Percentiles rank a stretch among this genome's conserved stretches.
These are phyloP conservation scores for Botrytis tulipae DNA, from an alignment of 2,329 filamentous ascomycete genomes.

Conservation along the genomic window DNA sequence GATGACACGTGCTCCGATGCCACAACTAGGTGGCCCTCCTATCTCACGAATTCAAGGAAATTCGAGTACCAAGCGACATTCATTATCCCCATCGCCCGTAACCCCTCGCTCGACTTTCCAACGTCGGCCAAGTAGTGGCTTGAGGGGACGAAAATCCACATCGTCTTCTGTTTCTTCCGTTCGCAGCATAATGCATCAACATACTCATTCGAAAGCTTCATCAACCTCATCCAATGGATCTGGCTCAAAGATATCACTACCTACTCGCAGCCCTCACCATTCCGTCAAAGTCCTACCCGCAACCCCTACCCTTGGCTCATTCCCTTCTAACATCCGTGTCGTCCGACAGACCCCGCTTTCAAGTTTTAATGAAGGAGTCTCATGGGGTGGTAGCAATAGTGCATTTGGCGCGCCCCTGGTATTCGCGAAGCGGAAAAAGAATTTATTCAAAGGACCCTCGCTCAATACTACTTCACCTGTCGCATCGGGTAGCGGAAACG, in stretches of 20 bases:
- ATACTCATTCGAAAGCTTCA: constrained; percentile 89
- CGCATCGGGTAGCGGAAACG: constrained; percentile 34
- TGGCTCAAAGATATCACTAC: constrained; percentile 65
- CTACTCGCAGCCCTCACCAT: constrained; percentile 73
- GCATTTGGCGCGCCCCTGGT: constrained; percentile 56
- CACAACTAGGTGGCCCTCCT: constrained; percentile 36
- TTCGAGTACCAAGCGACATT: constrained; percentile 66
- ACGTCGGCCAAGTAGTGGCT: constrained; percentile 75
- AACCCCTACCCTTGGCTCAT: constrained; percentile 71
- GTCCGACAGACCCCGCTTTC: constrained; percentile 60
- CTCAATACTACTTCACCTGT: constrained; percentile 45
- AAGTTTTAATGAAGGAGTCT: constrained; percentile 57
- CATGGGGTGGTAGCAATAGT: constrained; percentile 52
- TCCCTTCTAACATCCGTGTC: constrained; percentile 83
- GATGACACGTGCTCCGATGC: constrained; percentile 39
- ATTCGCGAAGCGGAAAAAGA: constrained; percentile 79
- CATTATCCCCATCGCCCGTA: constrained; percentile 79
- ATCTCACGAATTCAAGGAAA: constrained; percentile 43
- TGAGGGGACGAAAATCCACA: constrained; percentile 91
- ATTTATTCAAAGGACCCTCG: constrained; percentile 78
- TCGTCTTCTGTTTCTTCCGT: constrained; percentile 93
- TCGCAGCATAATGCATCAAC: constrained; percentile 81
- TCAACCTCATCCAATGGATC: constrained; percentile 83
- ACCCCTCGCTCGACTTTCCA: constrained; percentile 80
- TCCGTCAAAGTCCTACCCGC: constrained; percentile 94